phyloP scores from a whole-genome alignment of 352 stramenopile species.

The Phytopythium cucurbitacearum region DNA sequence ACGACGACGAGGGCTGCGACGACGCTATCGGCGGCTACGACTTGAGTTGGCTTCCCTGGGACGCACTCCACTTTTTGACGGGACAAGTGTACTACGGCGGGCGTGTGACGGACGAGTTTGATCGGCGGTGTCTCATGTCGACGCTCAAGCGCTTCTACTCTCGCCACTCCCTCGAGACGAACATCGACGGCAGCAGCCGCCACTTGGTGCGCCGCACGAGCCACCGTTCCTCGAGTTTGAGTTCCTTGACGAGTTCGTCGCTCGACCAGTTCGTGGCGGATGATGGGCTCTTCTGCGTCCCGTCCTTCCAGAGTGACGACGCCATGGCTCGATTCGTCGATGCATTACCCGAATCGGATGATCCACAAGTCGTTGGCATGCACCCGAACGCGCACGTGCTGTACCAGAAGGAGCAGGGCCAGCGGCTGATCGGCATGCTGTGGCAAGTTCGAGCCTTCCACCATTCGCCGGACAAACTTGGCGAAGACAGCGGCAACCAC shows the following conservation, averaged over 20 bases:
- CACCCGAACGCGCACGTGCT: constrained; percentile 77
- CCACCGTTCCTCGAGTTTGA: too few species aligned
- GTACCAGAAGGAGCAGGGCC: constrained; percentile 51
- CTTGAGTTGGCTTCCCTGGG: constrained; percentile 46
- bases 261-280: constrained; percentile 8
- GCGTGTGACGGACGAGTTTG: constrained; percentile 78
- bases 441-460: constrained; percentile 31
- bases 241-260: background rate
- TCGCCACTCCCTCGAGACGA: constrained; percentile 1
- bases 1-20: constrained; percentile 4
- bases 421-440: constrained; percentile 33
- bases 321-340: constrained; percentile 55
- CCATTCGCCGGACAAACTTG: too few species aligned
- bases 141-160: constrained; percentile 70
- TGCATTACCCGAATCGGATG: constrained; percentile 36
- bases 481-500: too few species aligned
- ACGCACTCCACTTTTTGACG: constrained; percentile 73
- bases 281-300: constrained; percentile 37
- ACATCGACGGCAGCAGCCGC: background rate
- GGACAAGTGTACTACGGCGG: constrained; percentile 82
- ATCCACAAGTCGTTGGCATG: constrained; percentile 76
- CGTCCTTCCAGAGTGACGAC: constrained; percentile 27
- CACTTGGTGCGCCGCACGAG: too few species aligned
- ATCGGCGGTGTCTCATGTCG: constrained; percentile 62
- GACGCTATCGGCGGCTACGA: background rate